Evolutionary conservation across 306 rosid genomes (phyloP).

Genomic region (Inga oerstediana): DNA sequence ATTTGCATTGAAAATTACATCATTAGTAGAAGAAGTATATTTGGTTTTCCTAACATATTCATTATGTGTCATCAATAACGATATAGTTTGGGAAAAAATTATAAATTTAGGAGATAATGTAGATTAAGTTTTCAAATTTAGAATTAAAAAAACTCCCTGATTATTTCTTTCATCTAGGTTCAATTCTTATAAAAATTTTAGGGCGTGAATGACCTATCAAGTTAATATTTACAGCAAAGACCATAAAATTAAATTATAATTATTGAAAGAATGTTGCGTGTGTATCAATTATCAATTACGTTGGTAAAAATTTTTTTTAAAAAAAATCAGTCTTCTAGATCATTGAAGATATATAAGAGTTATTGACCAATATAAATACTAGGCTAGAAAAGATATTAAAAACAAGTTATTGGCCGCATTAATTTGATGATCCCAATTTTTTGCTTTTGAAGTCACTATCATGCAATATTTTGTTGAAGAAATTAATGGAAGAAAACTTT

Average conservation of each 20-base stretch:
- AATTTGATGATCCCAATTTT: neutral
- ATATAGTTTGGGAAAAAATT: too few relatives aligned
- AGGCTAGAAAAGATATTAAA: too few relatives aligned
- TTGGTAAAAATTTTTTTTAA: too few relatives aligned
- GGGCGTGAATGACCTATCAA: neutral
- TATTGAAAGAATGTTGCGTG: neutral
- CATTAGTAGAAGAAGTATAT: too few relatives aligned
- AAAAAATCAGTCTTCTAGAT: neutral
- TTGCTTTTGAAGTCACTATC: neutral
- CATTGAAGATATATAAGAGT: neutral
- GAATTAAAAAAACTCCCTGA: too few relatives aligned
- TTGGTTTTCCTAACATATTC: too few relatives aligned
- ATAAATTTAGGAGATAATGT: too few relatives aligned
- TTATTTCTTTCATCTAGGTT: too few relatives aligned
- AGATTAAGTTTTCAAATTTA: too few relatives aligned
- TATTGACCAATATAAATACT: neutral
- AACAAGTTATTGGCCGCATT: neutral
- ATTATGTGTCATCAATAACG: too few relatives aligned
- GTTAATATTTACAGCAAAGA: neutral
- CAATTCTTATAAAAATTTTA: too few relatives aligned
- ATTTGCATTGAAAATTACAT: too few relatives aligned
- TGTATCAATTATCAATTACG: neutral
- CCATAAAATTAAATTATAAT: neutral
- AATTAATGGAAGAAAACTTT: neutral
- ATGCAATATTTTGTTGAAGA: neutral